These are phyloP conservation scores for Saturnispora bothae DNA, from an alignment of 805 yeast genomes.

Conservation along the genomic window DNA sequence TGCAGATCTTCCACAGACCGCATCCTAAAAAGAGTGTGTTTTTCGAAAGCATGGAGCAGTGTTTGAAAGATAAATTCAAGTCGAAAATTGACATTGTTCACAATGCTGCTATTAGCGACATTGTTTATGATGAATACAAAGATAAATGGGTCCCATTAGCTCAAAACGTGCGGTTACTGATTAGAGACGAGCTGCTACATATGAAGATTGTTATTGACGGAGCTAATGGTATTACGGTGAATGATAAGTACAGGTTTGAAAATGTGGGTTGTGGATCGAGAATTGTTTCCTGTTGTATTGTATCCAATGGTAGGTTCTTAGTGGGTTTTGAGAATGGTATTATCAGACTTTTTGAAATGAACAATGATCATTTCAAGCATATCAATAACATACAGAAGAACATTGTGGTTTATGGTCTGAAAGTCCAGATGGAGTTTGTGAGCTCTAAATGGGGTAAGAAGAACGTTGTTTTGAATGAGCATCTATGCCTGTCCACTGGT, in stretches of 20 bases:
- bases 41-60: constrained; percentile 6
- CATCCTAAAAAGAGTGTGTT: constrained; percentile 44
- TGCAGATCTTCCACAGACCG: constrained; percentile 55
- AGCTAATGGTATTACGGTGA: constrained; percentile 23
- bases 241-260: constrained; percentile 31
- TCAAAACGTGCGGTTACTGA: constrained; percentile 2
- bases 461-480: constrained; percentile 42
- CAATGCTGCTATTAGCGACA: background rate
- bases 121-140: constrained; percentile 27
- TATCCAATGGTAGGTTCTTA: constrained; percentile 32
- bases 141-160: constrained; percentile 42
- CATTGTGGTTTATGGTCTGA: constrained; percentile 6
- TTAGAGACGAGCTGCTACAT: constrained; percentile 2
- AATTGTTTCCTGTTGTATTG: constrained; percentile 31
- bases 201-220: constrained; percentile 11
- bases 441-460: constrained; percentile 24
- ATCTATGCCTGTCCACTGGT: constrained; percentile 55
- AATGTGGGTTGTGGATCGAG: constrained; percentile 29
- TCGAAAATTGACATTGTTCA: background rate
- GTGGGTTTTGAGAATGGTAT: constrained; percentile 50
- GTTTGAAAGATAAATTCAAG: constrained; percentile 12
- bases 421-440: background rate
- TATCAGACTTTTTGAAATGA: constrained; percentile 32
- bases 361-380: constrained; percentile 10
- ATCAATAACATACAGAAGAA: constrained; percentile 35